Base-by-base conservation (phyloP, 768 basidiomycete genomes). In the Pulveroboletus sp. region DNA sequence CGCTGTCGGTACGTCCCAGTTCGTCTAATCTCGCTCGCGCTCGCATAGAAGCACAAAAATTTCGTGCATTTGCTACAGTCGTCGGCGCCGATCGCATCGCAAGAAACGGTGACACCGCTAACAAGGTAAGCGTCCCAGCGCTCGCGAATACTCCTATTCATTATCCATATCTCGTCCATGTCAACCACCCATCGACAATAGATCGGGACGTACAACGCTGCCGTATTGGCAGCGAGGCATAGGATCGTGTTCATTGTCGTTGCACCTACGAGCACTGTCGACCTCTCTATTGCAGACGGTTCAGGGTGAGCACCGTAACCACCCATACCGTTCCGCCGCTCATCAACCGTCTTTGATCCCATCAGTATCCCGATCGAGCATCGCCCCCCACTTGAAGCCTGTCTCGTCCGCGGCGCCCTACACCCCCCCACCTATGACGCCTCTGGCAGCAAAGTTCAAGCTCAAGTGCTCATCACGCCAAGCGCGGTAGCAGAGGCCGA, bases 171-270 rank as follows among this genome's bases (percentile, higher is more conserved):
- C 15, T 33, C 18, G 46, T 39, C 41, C 44, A 17, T 26, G 31
- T 18, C 31, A 8, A 31, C 5, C 15, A 50, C 26, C 24, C 28
- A 41, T 17, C 37, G 15, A 31, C 15, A 15, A 49, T 44, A 78
- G 76, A 88, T 97, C 63, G 93, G 93, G 43, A 96, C 95, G 0
- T 98, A 95, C 73, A 95, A 98, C 60, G 93, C 94, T 15, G 93
- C 95, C 6, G 90, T 95, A 18, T 75, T 96, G 27, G 92, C 93
- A 3, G 83, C 85, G 47, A 79, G 90, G 26, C 93, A 94, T 68
- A 77, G 79, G 8, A 88, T 95, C 26, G 89, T 92, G 3, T 94
- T 97, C 67, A 83, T 96, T 63, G 92, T 96, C 14, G 88, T 93
- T 30, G 94, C 94, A 2, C 93, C 94, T 1, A 81, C 93, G 39